Conservation (phyloP, 2,329 filamentous ascomycete genomes). For the Penicillium sp. region DNA sequence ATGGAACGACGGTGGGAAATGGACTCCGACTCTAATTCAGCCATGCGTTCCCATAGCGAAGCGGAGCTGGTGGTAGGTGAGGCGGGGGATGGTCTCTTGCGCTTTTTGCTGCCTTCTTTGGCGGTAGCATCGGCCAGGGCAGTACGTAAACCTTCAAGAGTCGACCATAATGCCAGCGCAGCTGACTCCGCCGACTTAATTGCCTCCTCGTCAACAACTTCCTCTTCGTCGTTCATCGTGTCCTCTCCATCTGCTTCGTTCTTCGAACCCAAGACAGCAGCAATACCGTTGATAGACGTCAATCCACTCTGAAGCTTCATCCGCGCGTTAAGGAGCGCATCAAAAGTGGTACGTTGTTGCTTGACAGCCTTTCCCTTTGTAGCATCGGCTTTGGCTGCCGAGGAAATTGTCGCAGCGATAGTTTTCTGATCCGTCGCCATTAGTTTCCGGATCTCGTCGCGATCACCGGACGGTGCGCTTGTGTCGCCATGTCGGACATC, state of each 20-base stretch:
- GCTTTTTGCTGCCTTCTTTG: slow-evolving; percentile 37
- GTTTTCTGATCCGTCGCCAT: slow-evolving; percentile 68
- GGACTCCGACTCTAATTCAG: slow-evolving; percentile 61
- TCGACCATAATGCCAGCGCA: slow-evolving; percentile 80
- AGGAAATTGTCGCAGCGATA: slow-evolving; percentile 62
- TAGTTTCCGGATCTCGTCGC: slow-evolving; percentile 64
- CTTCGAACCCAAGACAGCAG: slow-evolving; percentile 36
- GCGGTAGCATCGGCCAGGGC: slow-evolving; percentile 41
- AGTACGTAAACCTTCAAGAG: slow-evolving; percentile 51
- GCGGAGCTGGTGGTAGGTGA: slow-evolving; percentile 56
- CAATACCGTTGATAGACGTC: slow-evolving; percentile 74
- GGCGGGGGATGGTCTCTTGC: slow-evolving; percentile 53
- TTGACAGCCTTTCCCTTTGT: slow-evolving; percentile 86
- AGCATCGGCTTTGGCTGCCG: slow-evolving; percentile 70
- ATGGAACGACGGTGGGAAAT: slow-evolving; percentile 65
- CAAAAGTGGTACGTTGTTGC: slow-evolving; percentile 79
- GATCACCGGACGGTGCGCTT: slow-evolving; percentile 37
- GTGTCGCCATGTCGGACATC: slow-evolving; percentile 1
- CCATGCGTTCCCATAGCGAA: slow-evolving; percentile 71
- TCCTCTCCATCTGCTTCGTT: slow-evolving; percentile 44
- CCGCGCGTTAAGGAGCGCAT: slow-evolving; percentile 81
- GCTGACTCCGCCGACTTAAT: slow-evolving; percentile 81
- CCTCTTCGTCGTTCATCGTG: slow-evolving; percentile 27
- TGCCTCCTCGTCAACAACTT: slow-evolving; percentile 40
- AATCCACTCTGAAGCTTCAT: slow-evolving; percentile 93